Percentiles rank a stretch among this genome's conserved stretches.
Conservation (phyloP, 352 stramenopile species). For the Phytophthora europaea region DNA sequence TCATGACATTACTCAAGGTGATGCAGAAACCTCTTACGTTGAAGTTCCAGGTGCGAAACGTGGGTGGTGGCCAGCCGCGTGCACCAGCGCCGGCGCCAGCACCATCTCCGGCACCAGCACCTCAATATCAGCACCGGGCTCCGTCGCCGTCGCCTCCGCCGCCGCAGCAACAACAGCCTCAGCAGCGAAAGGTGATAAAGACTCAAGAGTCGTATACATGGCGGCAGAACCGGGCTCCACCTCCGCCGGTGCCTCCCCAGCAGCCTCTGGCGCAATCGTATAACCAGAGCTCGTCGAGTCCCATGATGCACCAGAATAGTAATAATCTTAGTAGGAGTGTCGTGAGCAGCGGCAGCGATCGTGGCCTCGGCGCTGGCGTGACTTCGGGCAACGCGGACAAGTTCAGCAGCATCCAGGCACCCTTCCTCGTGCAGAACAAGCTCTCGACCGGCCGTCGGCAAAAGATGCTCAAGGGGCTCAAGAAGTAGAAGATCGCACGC, state of each 20-base stretch:
- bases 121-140: constrained; percentile 37
- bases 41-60: constrained; percentile 80
- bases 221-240: constrained; percentile 59
- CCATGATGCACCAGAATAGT: constrained; percentile 47
- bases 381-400: constrained; percentile 78
- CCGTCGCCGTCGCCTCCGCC: constrained; percentile 33
- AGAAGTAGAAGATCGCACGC: constrained; percentile 68
- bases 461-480: constrained; percentile 92
- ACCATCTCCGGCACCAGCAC: constrained; percentile 20
- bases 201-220: constrained; percentile 72
- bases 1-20: constrained; percentile 89
- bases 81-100: constrained; percentile 21
- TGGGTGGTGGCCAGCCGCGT: constrained; percentile 29
- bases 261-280: constrained; percentile 52
- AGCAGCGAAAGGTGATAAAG: constrained; percentile 48
- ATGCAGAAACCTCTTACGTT: constrained; percentile 90
- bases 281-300: constrained; percentile 44
- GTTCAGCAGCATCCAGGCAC: constrained; percentile 89
- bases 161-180: constrained; percentile 10
- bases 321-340: constrained; percentile 79
- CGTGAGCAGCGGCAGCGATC: constrained; percentile 51
- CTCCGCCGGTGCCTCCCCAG: constrained; percentile 35
- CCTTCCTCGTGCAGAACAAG: constrained; percentile 89
- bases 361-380: constrained; percentile 38
- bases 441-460: constrained; percentile 85